Conservation (phyloP, 1,284 basidiomycete genomes). For the Sparassis latifolia region DNA sequence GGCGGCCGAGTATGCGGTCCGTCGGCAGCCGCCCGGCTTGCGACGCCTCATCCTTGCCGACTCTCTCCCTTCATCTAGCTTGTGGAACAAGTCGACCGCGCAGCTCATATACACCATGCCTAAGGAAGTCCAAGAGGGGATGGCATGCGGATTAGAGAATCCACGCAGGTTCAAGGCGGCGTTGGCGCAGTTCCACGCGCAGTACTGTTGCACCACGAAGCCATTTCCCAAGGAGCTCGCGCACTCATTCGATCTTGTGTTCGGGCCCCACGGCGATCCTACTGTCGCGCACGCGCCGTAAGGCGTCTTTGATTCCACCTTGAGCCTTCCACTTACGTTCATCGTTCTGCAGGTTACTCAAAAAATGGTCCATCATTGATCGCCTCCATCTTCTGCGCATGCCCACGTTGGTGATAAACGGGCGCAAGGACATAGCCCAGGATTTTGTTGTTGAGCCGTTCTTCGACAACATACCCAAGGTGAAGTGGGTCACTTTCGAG, state of each 20-base stretch:
- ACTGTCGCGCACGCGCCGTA: conserved; percentile 15
- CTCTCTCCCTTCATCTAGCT: conserved; percentile 18
- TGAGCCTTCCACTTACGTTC: background rate
- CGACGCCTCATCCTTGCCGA: conserved; percentile 23
- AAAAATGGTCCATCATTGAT: conserved; percentile 22
- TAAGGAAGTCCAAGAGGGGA: conserved; percentile 18
- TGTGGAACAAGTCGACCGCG: conserved; percentile 19
- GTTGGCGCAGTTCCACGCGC: conserved; percentile 15
- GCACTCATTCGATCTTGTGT: conserved; percentile 5
- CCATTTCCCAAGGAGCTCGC: conserved; percentile 16
- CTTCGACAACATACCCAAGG: conserved; percentile 17
- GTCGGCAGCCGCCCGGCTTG: conserved; percentile 21
- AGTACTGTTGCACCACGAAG: conserved; percentile 17
- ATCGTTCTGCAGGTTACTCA: conserved; percentile 10
- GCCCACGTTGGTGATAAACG: conserved; percentile 26
- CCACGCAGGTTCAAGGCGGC: conserved; percentile 22
- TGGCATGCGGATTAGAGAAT: conserved; percentile 19
- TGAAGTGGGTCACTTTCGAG: conserved; percentile 23
- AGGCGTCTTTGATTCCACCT: background rate
- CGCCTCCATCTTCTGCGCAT: conserved; percentile 19
- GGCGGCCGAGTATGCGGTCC: conserved; percentile 17
- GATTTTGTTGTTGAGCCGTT: conserved; percentile 22
- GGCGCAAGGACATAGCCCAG: conserved; percentile 20
- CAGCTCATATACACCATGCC: conserved; percentile 17
- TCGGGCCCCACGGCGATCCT: conserved; percentile 13